Conservation (phyloP, 352 stramenopile genomes). For the Phytophthora melonis region DNA sequence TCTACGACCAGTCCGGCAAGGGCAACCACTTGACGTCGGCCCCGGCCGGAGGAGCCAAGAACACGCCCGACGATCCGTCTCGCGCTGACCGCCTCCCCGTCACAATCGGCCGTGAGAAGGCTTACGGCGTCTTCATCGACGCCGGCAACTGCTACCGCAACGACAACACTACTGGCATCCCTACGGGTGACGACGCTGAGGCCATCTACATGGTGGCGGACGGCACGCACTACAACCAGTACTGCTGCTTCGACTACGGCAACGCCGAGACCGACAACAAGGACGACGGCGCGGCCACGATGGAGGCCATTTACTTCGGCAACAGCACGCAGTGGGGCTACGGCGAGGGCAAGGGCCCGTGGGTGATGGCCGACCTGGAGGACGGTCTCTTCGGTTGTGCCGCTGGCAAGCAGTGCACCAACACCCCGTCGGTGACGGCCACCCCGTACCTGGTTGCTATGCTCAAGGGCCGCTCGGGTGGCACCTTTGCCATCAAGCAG, state of each 20-base stretch:
- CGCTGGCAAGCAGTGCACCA: constrained; percentile 16
- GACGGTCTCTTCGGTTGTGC: constrained; percentile 33
- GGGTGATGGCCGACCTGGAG: constrained; percentile 36
- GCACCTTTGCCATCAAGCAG: constrained; percentile 34
- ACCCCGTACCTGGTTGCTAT: constrained; percentile 27
- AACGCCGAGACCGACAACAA: constrained; percentile 35
- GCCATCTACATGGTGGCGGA: constrained; percentile 36
- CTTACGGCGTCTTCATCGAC: constrained; percentile 32
- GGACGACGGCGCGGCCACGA: constrained; percentile 28
- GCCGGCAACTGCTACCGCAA: constrained; percentile 33
- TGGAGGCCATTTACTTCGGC: constrained; percentile 34
- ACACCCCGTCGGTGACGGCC: constrained; percentile 14
- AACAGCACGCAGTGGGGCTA: constrained; percentile 26
- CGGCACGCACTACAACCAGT: constrained; percentile 29
- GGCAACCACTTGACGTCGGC: constrained; percentile 32
- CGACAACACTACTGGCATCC: constrained; percentile 20
- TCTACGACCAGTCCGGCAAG: constrained; percentile 40
- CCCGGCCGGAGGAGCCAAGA: constrained; percentile 32
- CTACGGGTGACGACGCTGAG: constrained; percentile 27
- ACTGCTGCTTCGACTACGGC: constrained; percentile 37
- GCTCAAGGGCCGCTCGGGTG: constrained; percentile 32
- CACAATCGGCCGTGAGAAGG: constrained; percentile 20
- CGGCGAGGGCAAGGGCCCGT: constrained; percentile 26
- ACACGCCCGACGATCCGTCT: constrained; percentile 20
- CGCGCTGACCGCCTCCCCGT: constrained; percentile 22